Evolutionary conservation across 306 rosid genomes (phyloP).

Genomic region (Gastrolobium bilobum): DNA sequence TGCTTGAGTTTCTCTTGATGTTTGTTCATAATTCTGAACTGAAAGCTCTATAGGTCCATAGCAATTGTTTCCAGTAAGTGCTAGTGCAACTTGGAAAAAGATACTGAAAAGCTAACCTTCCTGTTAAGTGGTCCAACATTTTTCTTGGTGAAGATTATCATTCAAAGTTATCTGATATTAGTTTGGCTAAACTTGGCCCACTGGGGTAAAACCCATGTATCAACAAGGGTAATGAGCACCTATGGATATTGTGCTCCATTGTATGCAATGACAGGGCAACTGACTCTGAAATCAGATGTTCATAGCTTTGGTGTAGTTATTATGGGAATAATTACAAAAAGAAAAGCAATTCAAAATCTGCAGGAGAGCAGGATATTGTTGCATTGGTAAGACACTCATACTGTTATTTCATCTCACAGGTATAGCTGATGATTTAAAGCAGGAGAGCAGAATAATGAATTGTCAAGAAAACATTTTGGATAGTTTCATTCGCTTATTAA

Average conservation of each 20-base stretch:
- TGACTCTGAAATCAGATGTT: slow-evolving; percentile 49
- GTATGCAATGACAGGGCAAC: slow-evolving; percentile 76
- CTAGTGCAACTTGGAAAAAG: slow-evolving; percentile 18
- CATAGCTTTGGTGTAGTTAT: slow-evolving; percentile 83
- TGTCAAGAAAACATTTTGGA: background rate
- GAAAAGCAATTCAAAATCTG: slow-evolving; percentile 71
- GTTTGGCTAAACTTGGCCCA: background rate
- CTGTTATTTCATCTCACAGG: background rate
- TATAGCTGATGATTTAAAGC: background rate
- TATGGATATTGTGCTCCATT: slow-evolving; percentile 85
- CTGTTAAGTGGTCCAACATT: slow-evolving; percentile 78
- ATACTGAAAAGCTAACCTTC: slow-evolving; percentile 53
- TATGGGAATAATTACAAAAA: slow-evolving; percentile 74
- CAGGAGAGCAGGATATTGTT: slow-evolving; percentile 51
- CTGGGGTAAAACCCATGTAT: background rate
- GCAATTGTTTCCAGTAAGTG: background rate
- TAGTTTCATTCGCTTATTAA: background rate
- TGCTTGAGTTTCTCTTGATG: background rate
- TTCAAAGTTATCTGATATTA: background rate
- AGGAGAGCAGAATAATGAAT: background rate
- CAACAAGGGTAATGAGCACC: slow-evolving; percentile 65
- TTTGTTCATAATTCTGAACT: slow-evolving; percentile 7
- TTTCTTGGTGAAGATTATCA: slow-evolving; percentile 57
- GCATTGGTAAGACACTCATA: slow-evolving; percentile 58
- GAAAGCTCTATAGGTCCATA: background rate